A percentile compares a stretch with the other conserved stretches of the same genome.
Evolutionary conservation across 2,329 filamentous ascomycete genomes (phyloP).

Genomic region (Ophiosphaerella narmari): DNA sequence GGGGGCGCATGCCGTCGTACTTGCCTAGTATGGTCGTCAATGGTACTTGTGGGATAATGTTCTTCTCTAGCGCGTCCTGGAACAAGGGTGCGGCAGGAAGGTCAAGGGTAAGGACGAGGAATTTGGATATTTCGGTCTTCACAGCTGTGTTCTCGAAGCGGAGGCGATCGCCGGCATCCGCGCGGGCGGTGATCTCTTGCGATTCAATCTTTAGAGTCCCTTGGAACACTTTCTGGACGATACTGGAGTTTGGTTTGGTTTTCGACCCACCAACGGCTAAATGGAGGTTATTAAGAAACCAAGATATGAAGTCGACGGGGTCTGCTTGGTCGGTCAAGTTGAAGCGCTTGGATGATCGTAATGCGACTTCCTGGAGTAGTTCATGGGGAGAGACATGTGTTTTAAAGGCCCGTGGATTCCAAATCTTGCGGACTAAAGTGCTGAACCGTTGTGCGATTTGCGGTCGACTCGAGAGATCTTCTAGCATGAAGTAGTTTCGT

Average conservation of each 20-base stretch:
- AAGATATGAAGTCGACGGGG: conserved; percentile 93
- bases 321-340: conserved; percentile 89
- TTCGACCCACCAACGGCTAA: conserved; percentile 88
- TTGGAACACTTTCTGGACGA: conserved; percentile 92
- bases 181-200: conserved; percentile 89
- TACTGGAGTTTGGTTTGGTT: conserved; percentile 80
- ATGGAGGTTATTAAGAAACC: conserved; percentile 97
- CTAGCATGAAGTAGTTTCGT: conserved; percentile 88
- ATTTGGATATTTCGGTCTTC: conserved; percentile 75
- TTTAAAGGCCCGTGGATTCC: conserved; percentile 97
- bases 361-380: conserved; percentile 88
- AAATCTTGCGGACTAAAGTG: conserved; percentile 92
- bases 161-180: conserved; percentile 82
- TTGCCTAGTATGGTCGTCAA: conserved; percentile 78
- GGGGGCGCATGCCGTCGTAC: conserved; percentile 85
- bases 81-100: conserved; percentile 91
- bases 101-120: conserved; percentile 91
- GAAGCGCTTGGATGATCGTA: conserved; percentile 90
- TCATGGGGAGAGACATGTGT: conserved; percentile 97
- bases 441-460: conserved; percentile 88
- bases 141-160: conserved; percentile 93
- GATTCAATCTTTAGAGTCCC: conserved; percentile 90
- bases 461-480: conserved; percentile 73
- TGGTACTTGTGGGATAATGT: conserved; percentile 93
- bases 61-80: conserved; percentile 90